Evolutionary conservation across 2,329 filamentous ascomycete genomes (phyloP).

Genomic region (Rhexocercosporidium sp.): DNA sequence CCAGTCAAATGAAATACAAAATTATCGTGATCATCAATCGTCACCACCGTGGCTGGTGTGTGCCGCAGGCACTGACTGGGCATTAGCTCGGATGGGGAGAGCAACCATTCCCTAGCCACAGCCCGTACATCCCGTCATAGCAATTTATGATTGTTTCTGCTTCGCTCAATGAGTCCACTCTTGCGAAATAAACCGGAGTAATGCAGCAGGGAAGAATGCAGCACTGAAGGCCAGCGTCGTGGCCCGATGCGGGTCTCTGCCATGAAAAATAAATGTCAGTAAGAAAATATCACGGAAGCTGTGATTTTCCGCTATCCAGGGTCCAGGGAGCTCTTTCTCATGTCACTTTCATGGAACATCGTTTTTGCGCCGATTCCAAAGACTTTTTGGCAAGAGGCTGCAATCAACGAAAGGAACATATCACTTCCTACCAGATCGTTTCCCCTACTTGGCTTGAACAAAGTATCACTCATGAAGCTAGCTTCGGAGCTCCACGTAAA

Average conservation of each 20-base stretch:
- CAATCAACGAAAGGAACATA: background rate
- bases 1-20: conserved; percentile 14
- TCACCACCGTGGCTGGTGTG: conserved; percentile 8
- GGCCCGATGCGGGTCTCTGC: conserved; percentile 7
- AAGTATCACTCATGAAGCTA: background rate
- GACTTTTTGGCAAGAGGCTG: background rate
- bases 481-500: background rate
- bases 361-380: background rate
- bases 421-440: background rate
- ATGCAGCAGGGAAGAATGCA: conserved; percentile 19
- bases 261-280: background rate
- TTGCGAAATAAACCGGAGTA: conserved; percentile 10
- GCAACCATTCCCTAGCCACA: background rate
- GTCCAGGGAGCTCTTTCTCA: too few species aligned
- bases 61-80: background rate
- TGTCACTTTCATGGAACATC: background rate
- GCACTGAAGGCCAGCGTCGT: background rate
- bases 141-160: background rate
- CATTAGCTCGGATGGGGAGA: background rate
- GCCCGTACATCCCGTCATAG: background rate
- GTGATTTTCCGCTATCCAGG: conserved; percentile 11
- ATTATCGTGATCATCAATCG: conserved; percentile 1
- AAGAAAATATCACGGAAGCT: background rate
- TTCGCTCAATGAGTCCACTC: background rate
- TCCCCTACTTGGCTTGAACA: background rate